Base-by-base conservation (phyloP, 2,329 filamentous ascomycete genomes). In the Tolypocladium pustulatum region DNA sequence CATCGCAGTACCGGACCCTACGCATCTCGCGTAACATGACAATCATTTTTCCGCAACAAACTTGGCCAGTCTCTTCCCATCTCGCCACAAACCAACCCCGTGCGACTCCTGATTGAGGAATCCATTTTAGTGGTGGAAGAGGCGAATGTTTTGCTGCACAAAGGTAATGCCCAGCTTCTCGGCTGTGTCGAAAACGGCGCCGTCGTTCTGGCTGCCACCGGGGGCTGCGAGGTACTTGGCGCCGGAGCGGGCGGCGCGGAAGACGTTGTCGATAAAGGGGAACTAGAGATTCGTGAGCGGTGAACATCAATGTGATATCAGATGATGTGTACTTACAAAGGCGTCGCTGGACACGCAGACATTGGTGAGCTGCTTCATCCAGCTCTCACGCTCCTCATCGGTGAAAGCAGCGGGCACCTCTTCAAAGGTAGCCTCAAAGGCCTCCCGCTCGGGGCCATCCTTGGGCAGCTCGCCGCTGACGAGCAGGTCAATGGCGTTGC, bases 211-310 rank as follows among this genome's bases (percentile, higher is more conserved):
- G 74, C 88, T 96, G 59, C 94, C 94, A 56, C 85, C 89, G 12
- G 94, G 94, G 43, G 93, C 93, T 58, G 94, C 93, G 68, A 97
- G 90, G 78, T 96, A 99, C 80, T 96, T 97, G 70, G 85, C 91
- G 55, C 94, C 94, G 27, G 91, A 96, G 68, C 91, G 84, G 62
- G 85, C 86, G 56, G 91, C 90, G 65, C 94, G 86, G 84, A 95
- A 97, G 64, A 99, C 89, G 69, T 99, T 99, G 80, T 99, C 94
- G 69, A 91, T 90, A 77, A 99, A 99, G 65, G 94, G 94, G 85
- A 99, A 99, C 89, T 91, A 60, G 25, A 52, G 22, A 52, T 2
- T 25, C 25, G 56, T 62, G 27, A 57, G 36, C 38, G 49, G n/a
- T 15, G 43, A 8, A 30, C 15, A 34, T 32, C 6, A 53, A 20